phyloP scores from a whole-genome alignment of 1,139 yeast genomes.

The Saccharomyces pastorianus region DNA sequence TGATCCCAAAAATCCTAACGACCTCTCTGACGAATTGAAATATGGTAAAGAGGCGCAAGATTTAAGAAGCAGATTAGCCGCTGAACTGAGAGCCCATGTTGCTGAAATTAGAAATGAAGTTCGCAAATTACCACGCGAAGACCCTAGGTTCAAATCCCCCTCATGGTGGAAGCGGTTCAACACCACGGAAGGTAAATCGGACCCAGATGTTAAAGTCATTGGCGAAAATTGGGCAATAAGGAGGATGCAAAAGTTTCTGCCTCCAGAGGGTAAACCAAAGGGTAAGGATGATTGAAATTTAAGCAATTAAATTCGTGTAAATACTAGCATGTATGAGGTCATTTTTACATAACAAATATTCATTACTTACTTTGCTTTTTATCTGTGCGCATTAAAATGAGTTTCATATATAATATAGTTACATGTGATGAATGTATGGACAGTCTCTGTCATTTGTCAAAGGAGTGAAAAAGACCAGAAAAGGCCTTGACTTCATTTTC shows the following conservation, averaged over 20 bases:
- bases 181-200: conserved; percentile 53
- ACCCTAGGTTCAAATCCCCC: conserved; percentile 56
- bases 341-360: not conserved
- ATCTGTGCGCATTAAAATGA: not conserved
- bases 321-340: not conserved
- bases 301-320: not conserved
- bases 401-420: not conserved
- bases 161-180: conserved; percentile 68
- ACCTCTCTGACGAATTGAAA: conserved; percentile 53
- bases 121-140: conserved; percentile 46
- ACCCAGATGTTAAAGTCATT: conserved; percentile 57
- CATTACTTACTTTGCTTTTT: not conserved
- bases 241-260: conserved; percentile 51
- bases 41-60: conserved; percentile 54
- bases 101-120: conserved; percentile 49
- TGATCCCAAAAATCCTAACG: conserved; percentile 44
- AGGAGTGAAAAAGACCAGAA: not conserved
- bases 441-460: not conserved
- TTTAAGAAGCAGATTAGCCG: conserved; percentile 65
- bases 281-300: not conserved
- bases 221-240: conserved; percentile 78
- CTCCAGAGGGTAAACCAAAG: conserved; percentile 21
- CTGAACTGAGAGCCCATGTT: conserved; percentile 56
- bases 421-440: not conserved
- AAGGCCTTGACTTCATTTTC: conserved; percentile 1